Conservation (phyloP, 78 protist species). For the Chrysochromulina tobinii region DNA sequence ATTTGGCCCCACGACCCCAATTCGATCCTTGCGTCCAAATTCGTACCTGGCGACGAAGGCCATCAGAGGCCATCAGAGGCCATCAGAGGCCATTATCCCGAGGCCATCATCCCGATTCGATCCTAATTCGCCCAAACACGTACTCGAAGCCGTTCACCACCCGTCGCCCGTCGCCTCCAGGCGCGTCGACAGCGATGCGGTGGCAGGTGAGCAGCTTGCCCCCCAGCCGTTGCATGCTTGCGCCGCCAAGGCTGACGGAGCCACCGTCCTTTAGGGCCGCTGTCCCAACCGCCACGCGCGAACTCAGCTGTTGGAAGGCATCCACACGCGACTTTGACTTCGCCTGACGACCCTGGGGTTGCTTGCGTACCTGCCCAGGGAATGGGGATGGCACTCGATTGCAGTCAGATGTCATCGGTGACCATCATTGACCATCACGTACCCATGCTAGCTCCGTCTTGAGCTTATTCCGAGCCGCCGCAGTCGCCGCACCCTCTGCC, state of each 20-base stretch:
- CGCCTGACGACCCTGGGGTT: neutral
- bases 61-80: no score
- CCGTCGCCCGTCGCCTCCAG: neutral
- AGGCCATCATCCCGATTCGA: no score
- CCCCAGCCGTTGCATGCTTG: slow-evolving; percentile 9
- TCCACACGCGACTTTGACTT: neutral
- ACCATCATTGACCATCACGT: neutral
- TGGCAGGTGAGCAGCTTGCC: neutral
- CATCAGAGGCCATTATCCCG: no score
- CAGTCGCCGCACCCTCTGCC: neutral
- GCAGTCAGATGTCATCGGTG: no score
- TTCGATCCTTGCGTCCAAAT: neutral
- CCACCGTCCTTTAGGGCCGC: no score
- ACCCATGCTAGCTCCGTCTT: slow-evolving; percentile 10
- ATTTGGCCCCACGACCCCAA: slow-evolving; percentile 51
- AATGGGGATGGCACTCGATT: no score
- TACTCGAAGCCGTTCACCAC: neutral
- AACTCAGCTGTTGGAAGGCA: neutral
- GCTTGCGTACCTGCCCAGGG: neutral
- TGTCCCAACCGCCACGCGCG: neutral
- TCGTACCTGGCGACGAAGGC: no score
- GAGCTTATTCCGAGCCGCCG: neutral
- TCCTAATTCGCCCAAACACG: neutral
- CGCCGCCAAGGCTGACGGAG: no score
- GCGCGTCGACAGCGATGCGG: neutral